phyloP scores from a whole-genome alignment of 495 filamentous ascomycete species.

The Penicillium bialowiezense region DNA sequence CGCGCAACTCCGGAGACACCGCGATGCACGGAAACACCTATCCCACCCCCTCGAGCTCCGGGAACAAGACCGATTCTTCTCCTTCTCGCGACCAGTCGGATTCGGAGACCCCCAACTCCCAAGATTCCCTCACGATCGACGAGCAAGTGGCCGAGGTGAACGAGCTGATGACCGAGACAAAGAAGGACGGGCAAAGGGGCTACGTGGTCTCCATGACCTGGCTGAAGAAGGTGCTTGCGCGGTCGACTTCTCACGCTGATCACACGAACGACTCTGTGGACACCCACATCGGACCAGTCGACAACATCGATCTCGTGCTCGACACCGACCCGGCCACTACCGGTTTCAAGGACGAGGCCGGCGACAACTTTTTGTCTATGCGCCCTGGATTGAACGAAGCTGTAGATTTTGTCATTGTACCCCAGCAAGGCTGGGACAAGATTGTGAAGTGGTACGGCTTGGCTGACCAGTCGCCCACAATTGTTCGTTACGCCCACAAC shows the following conservation, averaged over 20 bases:
- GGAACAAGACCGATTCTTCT: conserved; percentile 28
- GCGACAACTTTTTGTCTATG: conserved; percentile 69
- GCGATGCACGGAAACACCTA: conserved; percentile 20
- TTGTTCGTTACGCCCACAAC: conserved; percentile 76
- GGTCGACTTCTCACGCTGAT: conserved; percentile 57
- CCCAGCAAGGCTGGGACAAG: conserved; percentile 75
- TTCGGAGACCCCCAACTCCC: conserved; percentile 9
- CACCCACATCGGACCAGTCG: conserved; percentile 73
- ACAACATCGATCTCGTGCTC: conserved; percentile 69
- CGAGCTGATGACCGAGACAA: conserved; percentile 46
- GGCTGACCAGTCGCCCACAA: conserved; percentile 63
- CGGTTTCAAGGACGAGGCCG: conserved; percentile 50
- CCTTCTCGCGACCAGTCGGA: conserved; percentile 13
- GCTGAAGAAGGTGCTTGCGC: conserved; percentile 70
- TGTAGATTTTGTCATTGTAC: conserved; percentile 75
- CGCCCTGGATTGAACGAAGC: conserved; percentile 62
- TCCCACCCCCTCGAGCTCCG: conserved; percentile 26
- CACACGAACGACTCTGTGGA: conserved; percentile 52
- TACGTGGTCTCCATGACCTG: conserved; percentile 78
- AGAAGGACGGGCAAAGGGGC: conserved; percentile 67
- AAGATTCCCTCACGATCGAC: conserved; percentile 58
- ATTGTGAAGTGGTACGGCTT: conserved; percentile 81
- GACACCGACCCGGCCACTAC: conserved; percentile 38
- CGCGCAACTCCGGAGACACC: conserved; percentile 21
- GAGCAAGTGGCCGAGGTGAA: conserved; percentile 74